phyloP scores from a whole-genome alignment of 2,329 filamentous ascomycete genomes.

The Curvularia spicifera region DNA sequence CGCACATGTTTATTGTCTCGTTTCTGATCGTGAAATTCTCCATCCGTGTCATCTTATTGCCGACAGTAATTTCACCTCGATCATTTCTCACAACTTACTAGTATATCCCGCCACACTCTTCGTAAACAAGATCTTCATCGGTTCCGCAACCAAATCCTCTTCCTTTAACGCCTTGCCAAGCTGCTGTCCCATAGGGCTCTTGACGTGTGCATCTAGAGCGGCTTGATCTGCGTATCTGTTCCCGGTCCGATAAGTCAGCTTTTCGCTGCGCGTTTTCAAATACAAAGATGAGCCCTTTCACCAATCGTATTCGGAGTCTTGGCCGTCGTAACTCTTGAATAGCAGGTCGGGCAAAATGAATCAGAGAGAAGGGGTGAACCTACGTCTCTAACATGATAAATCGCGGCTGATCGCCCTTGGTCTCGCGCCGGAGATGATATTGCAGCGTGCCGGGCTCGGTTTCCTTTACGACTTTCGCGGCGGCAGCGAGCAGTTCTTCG shows the following conservation, averaged over 20 bases:
- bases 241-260: background rate
- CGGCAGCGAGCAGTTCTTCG: slow-evolving; percentile 35
- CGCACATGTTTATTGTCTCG: background rate
- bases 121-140: slow-evolving; percentile 38
- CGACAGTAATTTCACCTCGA: background rate
- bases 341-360: background rate
- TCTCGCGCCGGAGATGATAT: slow-evolving; percentile 43
- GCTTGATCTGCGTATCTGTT: slow-evolving; percentile 35
- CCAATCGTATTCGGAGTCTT: too few relatives aligned
- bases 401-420: slow-evolving; percentile 33
- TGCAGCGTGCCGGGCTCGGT: slow-evolving; percentile 45
- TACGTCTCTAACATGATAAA: slow-evolving; percentile 47
- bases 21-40: background rate
- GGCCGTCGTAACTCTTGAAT: too few relatives aligned
- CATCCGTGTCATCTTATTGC: too few relatives aligned
- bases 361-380: background rate
- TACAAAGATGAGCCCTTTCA: too few relatives aligned
- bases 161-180: slow-evolving; percentile 33
- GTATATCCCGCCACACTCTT: slow-evolving; percentile 39
- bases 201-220: slow-evolving; percentile 34
- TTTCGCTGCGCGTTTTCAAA: background rate
- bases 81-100: slow-evolving; percentile 9
- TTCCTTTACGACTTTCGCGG: slow-evolving; percentile 35
- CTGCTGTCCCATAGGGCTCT: slow-evolving; percentile 32
- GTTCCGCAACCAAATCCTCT: slow-evolving; percentile 39